Base-by-base conservation (phyloP, 2,329 filamentous ascomycete species). In the Colletotrichum phormii region DNA sequence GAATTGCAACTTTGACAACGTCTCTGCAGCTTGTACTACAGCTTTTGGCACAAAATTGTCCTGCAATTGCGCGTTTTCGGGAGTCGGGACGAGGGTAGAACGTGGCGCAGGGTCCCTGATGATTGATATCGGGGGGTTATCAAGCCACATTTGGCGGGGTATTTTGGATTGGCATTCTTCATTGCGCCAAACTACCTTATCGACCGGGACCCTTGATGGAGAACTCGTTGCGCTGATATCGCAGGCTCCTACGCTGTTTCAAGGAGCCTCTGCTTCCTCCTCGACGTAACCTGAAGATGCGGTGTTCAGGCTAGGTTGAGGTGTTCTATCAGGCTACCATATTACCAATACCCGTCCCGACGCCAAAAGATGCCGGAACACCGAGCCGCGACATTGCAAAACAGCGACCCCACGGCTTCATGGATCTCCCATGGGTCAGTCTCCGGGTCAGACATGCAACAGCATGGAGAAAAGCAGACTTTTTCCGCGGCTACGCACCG, bases 121-220 rank as follows among this genome's bases (percentile, higher is more conserved):
- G 49, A 22, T 57, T 24, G 66, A 57, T 35, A 18, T 72, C 60
- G 61, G 53, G 37, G 60, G 60, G 60, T 37, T 29, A 18, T 57
- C 60, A 53, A 72, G 70, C 70, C 70, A 72, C 66, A 59, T 70
- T 72, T 72, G 66, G 70, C 66, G 70, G 70, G 70, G 66, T 64
- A 72, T 37, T 54, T 46, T 37, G 61, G 5, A n/a, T 33, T 42
- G 12, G 62, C 53, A 33, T 31, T 58, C 57, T 46, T 68, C 65
- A 49, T 15, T 31, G 49, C 51, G 42, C 33, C 64, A 64, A 62
- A 46, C 57, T 26, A 29, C 22, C 46, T 46, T 26, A n/a, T 15
- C 46, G 46, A 62, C 49, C 29, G 64, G 60, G 53, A n/a, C 24
- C 59, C 70, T 35, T 42, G 55, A 37, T 15, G 7, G 18, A 37